Evolutionary conservation across 768 basidiomycete species (phyloP), one percentile per base, ranked within the genome.

Genomic region (Scleroderma bovista): DNA sequence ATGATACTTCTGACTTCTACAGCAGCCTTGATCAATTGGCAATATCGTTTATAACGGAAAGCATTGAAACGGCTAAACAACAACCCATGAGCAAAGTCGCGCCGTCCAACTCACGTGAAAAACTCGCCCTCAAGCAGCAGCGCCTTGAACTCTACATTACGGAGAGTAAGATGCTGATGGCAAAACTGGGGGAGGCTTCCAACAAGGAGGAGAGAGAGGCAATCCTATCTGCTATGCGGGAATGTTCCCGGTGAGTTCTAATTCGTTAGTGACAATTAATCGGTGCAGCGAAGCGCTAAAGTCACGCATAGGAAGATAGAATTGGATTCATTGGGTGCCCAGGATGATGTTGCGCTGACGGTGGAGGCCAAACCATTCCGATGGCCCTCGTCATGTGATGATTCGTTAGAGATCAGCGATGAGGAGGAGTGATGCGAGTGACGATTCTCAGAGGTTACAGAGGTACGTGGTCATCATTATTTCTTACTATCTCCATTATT

Each of bases 11-110:
- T 17, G 36, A 29, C 26, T 36, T 39, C 38, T 37, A 48, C 38
- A 51, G 26, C 26, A 29, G 43, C n/a, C 57, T 81, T 32, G 79
- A 81, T 34, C 75, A 79, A 43, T 64, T 83, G 31, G 80, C 80
- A 1, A 69, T 73, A 43, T 78, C 78, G 0, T 79, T 83, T 55
- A 82, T 83, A 50, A 71, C 75, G 0, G 76, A 81, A 63, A 73
- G 79, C 15, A 77, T 82, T 34, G 73, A 78, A 61, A 71, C 70
- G 10, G 60, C 68, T 39, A 68, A 72, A 47, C 62, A 72, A 47
- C 62, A 71, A 6, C 29, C 58, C 20, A 50, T 51, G 37, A 22
- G 38, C 19, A 57, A 59, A 44, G 7, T 54, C 3, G 46, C 19
- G 22, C 47, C 44, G 4, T 57, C 46, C 50, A 59, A 17, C 26